These are phyloP conservation scores for Neckera pumila DNA, from an alignment of 225 moss, liverwort and hornwort genomes.

Conservation along the genomic window DNA sequence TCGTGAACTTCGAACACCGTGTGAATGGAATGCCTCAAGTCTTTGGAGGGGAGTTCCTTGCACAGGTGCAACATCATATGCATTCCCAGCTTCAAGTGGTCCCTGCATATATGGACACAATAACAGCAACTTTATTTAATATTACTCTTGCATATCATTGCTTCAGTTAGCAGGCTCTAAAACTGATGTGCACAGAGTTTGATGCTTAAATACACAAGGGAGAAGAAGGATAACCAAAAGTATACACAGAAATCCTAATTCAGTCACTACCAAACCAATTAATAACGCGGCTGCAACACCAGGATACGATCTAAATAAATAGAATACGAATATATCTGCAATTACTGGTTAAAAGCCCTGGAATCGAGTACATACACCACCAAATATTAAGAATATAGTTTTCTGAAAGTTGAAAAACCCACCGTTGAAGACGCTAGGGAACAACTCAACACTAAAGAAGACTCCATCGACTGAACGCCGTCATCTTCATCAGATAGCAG, in stretches of 20 bases:
- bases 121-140: not conserved
- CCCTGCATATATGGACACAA: slow-evolving; percentile 1
- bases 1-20: slow-evolving; percentile 4
- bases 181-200: not conserved
- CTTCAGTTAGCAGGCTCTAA: not conserved
- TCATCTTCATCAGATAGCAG: slow-evolving; percentile 9
- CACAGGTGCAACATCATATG: slow-evolving; percentile 1
- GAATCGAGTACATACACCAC: not conserved
- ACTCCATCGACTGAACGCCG: slow-evolving; percentile 1
- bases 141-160: not conserved
- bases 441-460: slow-evolving; percentile 14
- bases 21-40: slow-evolving; percentile 12
- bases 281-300: not conserved
- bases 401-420: not conserved
- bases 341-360: not conserved
- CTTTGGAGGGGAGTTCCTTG: slow-evolving; percentile 21
- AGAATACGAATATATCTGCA: not conserved
- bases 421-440: not conserved
- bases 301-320: not conserved
- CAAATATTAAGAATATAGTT: not conserved
- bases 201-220: not conserved
- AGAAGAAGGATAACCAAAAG: not conserved
- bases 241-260: not conserved
- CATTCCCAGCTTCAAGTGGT: not conserved
- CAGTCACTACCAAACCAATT: not conserved